Evolutionary conservation across 148 eudicot species (phyloP).

Genomic region (Heliamphora exappendiculata): DNA sequence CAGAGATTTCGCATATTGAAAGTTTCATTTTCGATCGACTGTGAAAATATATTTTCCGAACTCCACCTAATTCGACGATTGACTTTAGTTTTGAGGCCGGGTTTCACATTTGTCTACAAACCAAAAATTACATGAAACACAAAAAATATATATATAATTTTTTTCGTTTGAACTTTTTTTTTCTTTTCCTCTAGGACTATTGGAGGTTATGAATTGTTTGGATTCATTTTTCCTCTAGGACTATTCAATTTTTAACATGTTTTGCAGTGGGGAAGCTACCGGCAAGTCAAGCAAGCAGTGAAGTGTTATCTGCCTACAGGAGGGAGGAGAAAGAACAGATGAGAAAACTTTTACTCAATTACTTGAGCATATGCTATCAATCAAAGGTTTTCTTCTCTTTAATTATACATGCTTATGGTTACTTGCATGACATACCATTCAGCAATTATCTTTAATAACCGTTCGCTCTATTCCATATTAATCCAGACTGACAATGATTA

Average conservation of each 20-base stretch:
- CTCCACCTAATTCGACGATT: neutral
- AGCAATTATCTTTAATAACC: neutral
- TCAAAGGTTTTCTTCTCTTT: conserved; percentile 39
- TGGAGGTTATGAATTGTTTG: neutral
- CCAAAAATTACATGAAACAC: too few species aligned
- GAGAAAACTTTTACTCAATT: conserved; percentile 38
- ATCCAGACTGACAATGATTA: too few species aligned
- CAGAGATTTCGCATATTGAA: neutral
- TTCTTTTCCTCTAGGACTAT: neutral
- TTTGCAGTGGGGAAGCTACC: conserved; percentile 82
- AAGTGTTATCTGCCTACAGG: conserved; percentile 54
- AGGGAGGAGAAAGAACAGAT: conserved; percentile 52
- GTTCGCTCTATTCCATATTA: too few species aligned
- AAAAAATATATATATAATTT: neutral
- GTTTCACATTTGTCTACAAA: neutral
- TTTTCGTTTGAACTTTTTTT: neutral
- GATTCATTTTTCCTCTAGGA: neutral
- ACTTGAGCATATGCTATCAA: conserved; percentile 41
- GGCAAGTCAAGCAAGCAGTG: conserved; percentile 52
- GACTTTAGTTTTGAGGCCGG: neutral
- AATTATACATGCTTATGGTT: neutral
- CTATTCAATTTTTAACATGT: conserved; percentile 10
- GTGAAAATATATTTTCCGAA: neutral
- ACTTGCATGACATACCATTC: neutral
- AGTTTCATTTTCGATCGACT: neutral